Evolutionary conservation across 176 grass and related monocot species (phyloP).

Genomic region (Thinopyrum elongatum): DNA sequence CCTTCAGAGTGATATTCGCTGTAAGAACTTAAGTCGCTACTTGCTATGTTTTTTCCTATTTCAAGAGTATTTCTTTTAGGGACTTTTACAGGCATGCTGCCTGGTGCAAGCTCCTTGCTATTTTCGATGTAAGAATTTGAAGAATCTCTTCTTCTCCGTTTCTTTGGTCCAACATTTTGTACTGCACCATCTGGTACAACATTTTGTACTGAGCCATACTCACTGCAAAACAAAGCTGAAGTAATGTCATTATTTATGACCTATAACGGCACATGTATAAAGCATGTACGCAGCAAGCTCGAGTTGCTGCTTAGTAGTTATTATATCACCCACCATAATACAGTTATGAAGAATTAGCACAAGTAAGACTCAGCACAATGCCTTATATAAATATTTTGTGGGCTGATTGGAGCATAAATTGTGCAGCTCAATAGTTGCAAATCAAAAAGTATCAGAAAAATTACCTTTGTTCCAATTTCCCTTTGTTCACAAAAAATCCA

Average conservation of each 20-base stretch:
- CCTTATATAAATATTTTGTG: not conserved
- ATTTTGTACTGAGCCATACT: constrained; percentile 41
- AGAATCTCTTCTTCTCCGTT: constrained; percentile 68
- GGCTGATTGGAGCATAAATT: not conserved
- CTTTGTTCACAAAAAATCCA: constrained; percentile 90
- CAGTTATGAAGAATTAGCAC: constrained; percentile 18
- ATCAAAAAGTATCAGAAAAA: constrained; percentile 26
- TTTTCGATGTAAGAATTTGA: constrained; percentile 40
- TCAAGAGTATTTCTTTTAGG: constrained; percentile 22
- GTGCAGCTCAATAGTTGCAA: not conserved
- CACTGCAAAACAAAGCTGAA: constrained; percentile 48
- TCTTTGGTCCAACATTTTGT: constrained; percentile 53
- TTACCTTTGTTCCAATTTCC: constrained; percentile 78
- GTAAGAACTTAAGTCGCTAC: constrained; percentile 17
- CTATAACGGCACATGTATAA: constrained; percentile 5
- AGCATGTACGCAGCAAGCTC: not conserved
- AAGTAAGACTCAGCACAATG: constrained; percentile 3
- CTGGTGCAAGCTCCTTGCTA: constrained; percentile 18
- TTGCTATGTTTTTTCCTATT: constrained; percentile 23
- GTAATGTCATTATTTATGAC: constrained; percentile 17
- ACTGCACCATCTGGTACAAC: constrained; percentile 34
- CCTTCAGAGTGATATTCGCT: constrained; percentile 42
- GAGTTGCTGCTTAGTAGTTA: not conserved
- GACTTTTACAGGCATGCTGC: constrained; percentile 36
- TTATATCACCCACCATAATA: constrained; percentile 13